Evolutionary conservation across 83 land plant species (phyloP).

Genomic region (Thuja plicata): DNA sequence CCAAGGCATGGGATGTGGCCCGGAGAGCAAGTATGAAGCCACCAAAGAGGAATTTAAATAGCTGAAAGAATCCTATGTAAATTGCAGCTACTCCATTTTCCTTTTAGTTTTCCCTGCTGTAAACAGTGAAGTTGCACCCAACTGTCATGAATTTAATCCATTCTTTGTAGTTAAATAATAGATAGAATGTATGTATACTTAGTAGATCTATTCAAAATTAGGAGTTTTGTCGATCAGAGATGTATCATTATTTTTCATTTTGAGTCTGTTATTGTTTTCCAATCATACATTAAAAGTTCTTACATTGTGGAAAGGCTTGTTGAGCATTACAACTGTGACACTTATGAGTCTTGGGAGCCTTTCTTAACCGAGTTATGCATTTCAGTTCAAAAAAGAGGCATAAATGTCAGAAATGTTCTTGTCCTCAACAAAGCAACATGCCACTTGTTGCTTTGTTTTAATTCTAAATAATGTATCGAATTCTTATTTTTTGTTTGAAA

Average conservation of each 20-base stretch:
- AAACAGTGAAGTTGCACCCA: neutral
- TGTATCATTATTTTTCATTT: neutral
- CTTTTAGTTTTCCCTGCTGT: neutral
- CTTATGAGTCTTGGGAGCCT: neutral
- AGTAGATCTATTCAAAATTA: neutral
- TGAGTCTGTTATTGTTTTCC: neutral
- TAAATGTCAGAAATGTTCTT: neutral
- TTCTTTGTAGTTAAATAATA: neutral
- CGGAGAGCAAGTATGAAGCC: conserved; percentile 85
- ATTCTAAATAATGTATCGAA: neutral
- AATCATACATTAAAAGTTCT: neutral
- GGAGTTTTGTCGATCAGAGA: neutral
- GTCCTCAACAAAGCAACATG: neutral
- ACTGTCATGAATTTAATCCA: neutral
- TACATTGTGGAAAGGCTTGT: neutral
- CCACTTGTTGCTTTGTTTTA: neutral
- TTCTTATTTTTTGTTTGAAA: neutral
- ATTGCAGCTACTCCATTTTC: neutral
- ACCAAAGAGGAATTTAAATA: conserved; percentile 15
- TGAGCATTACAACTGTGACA: neutral
- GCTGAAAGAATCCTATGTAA: conserved; percentile 6
- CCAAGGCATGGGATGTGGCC: conserved; percentile 95
- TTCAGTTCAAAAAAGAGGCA: neutral
- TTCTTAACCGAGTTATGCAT: neutral
- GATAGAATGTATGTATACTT: neutral